Conservation (phyloP, 345 rosid species). For the Chamaenerion angustifolium region DNA sequence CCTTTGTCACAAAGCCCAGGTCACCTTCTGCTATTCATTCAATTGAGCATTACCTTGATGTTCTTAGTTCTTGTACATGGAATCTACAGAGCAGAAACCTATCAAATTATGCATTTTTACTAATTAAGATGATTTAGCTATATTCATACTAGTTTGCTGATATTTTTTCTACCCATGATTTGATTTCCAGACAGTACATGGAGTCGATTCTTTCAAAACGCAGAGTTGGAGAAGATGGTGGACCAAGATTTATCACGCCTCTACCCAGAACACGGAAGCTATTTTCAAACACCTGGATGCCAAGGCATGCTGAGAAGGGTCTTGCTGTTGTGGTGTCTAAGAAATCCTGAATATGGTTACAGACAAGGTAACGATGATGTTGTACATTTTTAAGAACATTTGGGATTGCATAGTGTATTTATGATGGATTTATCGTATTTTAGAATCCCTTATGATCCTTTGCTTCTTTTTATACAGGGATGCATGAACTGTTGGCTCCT, state of each 20-base stretch:
- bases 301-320: slow-evolving; percentile 77
- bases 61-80: too few relatives aligned
- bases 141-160: too few relatives aligned
- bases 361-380: slow-evolving; percentile 40
- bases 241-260: slow-evolving; percentile 77
- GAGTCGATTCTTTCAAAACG: slow-evolving; percentile 76
- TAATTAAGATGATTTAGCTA: neutral
- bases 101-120: neutral
- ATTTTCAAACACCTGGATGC: slow-evolving; percentile 76
- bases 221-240: slow-evolving; percentile 80
- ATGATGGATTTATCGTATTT: too few relatives aligned
- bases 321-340: slow-evolving; percentile 74
- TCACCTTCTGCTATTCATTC: neutral
- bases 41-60: too few relatives aligned
- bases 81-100: too few relatives aligned
- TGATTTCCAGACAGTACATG: slow-evolving; percentile 59
- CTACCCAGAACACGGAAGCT: slow-evolving; percentile 81
- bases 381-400: too few relatives aligned
- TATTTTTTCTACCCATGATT: neutral
- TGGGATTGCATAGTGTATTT: too few relatives aligned
- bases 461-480: slow-evolving; percentile 27
- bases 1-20: slow-evolving; percentile 8
- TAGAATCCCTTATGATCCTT: too few relatives aligned
- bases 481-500: slow-evolving; percentile 94
- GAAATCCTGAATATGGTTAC: slow-evolving; percentile 75